A percentile compares a stretch with the other conserved stretches of the same genome.
Evolutionary conservation across 805 yeast species (phyloP).

Genomic region (Candida andamanensis): DNA sequence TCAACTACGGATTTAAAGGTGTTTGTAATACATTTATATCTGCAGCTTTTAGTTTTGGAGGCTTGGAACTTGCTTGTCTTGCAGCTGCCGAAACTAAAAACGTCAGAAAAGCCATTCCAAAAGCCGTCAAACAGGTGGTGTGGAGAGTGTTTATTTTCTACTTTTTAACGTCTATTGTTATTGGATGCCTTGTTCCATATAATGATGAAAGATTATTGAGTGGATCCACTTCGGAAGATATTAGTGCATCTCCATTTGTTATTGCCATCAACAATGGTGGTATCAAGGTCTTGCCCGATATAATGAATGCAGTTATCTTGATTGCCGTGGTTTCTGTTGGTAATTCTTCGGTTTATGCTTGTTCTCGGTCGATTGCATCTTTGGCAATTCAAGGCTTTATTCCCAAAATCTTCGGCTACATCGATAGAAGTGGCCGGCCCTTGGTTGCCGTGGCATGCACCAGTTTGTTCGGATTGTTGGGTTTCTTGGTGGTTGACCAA

Average conservation of each 20-base stretch:
- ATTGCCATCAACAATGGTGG: slow-evolving; percentile 62
- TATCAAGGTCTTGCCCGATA: slow-evolving; percentile 61
- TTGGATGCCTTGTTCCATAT: slow-evolving; percentile 49
- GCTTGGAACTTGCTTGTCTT: slow-evolving; percentile 31
- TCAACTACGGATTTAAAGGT: slow-evolving; percentile 35
- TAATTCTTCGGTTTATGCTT: slow-evolving; percentile 66
- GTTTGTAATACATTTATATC: slow-evolving; percentile 30
- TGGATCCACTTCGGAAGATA: slow-evolving; percentile 45
- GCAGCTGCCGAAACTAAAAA: slow-evolving; percentile 38
- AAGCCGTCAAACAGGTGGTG: slow-evolving; percentile 38
- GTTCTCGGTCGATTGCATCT: slow-evolving; percentile 64
- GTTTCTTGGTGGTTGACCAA: slow-evolving; percentile 29
- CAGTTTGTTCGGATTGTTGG: slow-evolving; percentile 31
- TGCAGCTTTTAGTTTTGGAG: slow-evolving; percentile 31
- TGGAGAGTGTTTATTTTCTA: slow-evolving; percentile 41
- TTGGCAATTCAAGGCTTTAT: slow-evolving; percentile 67
- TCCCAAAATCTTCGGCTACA: slow-evolving; percentile 42
- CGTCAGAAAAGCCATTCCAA: slow-evolving; percentile 36
- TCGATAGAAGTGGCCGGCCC: slow-evolving; percentile 40
- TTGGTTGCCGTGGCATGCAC: slow-evolving; percentile 31
- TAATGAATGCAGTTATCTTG: slow-evolving; percentile 70
- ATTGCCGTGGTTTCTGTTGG: slow-evolving; percentile 73
- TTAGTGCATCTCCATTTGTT: slow-evolving; percentile 70
- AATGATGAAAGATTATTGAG: slow-evolving; percentile 41
- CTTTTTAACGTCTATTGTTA: slow-evolving; percentile 26